phyloP scores from a whole-genome alignment of 2,329 filamentous ascomycete species.

The Pyrenochaeta sp. region DNA sequence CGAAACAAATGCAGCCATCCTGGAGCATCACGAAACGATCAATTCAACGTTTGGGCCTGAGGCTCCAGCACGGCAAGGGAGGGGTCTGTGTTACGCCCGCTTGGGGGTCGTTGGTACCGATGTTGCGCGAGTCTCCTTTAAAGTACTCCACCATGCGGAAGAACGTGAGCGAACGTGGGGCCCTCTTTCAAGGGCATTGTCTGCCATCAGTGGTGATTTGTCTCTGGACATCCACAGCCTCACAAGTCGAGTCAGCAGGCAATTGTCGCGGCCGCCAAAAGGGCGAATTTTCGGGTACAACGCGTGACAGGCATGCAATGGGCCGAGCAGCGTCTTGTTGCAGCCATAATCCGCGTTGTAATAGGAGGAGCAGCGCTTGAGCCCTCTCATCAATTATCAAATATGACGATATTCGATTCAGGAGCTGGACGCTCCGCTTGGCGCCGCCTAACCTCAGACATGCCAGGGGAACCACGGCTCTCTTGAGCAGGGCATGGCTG shows the following conservation, averaged over 20 bases:
- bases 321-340: constrained; percentile 18
- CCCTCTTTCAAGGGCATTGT: constrained; percentile 13
- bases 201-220: neutral
- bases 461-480: constrained; percentile 32
- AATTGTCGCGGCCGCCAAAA: constrained; percentile 4
- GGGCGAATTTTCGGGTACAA: constrained; percentile 8
- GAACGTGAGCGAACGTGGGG: constrained; percentile 28
- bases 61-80: constrained; percentile 36
- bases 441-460: constrained; percentile 17
- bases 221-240: neutral
- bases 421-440: constrained; percentile 25
- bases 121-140: constrained; percentile 34
- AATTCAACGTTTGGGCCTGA: constrained; percentile 20
- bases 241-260: neutral
- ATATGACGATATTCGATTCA: constrained; percentile 40
- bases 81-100: constrained; percentile 35
- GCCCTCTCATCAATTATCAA: constrained; percentile 27
- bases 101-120: constrained; percentile 40
- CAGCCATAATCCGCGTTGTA: constrained; percentile 28
- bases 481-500: constrained; percentile 17
- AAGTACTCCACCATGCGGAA: constrained; percentile 38
- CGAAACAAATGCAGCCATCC: constrained; percentile 17
- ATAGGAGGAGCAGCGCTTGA: constrained; percentile 30
- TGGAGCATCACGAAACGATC: constrained; percentile 22
- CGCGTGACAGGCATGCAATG: constrained; percentile 19